Evolutionary conservation across 2,329 filamentous ascomycete genomes (phyloP).

Genomic region (Didymella keratinophila): DNA sequence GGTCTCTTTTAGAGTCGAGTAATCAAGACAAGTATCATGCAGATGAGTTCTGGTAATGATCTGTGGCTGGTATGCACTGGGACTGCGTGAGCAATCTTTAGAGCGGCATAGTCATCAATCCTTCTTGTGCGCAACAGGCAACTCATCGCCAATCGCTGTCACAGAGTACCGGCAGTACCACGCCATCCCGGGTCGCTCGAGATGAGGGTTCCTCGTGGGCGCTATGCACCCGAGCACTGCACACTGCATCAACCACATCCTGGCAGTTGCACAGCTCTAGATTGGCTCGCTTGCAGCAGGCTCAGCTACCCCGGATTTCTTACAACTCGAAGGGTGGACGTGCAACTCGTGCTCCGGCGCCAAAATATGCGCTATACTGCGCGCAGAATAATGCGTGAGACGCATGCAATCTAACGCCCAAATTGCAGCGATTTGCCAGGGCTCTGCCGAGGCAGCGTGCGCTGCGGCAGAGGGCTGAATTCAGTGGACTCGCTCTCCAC

Average conservation of each 20-base stretch:
- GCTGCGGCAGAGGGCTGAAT: slow-evolving; percentile 13
- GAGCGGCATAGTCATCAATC: slow-evolving; percentile 14
- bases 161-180: slow-evolving; percentile 2
- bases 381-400: slow-evolving; percentile 25
- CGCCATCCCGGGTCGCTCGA: slow-evolving; percentile 18
- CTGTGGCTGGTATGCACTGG: slow-evolving; percentile 16
- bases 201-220: slow-evolving; percentile 28
- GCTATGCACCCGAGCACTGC: slow-evolving; percentile 16
- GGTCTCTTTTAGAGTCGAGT: slow-evolving; percentile 56
- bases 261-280: slow-evolving; percentile 17
- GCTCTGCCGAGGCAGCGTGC: slow-evolving; percentile 29
- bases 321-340: slow-evolving; percentile 26
- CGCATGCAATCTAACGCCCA: slow-evolving; percentile 36
- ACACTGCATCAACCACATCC: slow-evolving; percentile 19
- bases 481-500: slow-evolving; percentile 10
- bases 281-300: slow-evolving; percentile 36
- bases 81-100: slow-evolving; percentile 5
- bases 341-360: slow-evolving; percentile 32
- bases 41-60: slow-evolving; percentile 10
- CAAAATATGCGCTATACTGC: slow-evolving; percentile 26
- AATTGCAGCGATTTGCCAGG: slow-evolving; percentile 29
- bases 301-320: slow-evolving; percentile 45
- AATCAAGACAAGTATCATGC: slow-evolving; percentile 24
- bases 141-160: slow-evolving; percentile 13
- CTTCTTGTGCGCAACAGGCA: slow-evolving; percentile 3